phyloP scores from a whole-genome alignment of 2,329 filamentous ascomycete species.

The Tolypocladium amazonense region DNA sequence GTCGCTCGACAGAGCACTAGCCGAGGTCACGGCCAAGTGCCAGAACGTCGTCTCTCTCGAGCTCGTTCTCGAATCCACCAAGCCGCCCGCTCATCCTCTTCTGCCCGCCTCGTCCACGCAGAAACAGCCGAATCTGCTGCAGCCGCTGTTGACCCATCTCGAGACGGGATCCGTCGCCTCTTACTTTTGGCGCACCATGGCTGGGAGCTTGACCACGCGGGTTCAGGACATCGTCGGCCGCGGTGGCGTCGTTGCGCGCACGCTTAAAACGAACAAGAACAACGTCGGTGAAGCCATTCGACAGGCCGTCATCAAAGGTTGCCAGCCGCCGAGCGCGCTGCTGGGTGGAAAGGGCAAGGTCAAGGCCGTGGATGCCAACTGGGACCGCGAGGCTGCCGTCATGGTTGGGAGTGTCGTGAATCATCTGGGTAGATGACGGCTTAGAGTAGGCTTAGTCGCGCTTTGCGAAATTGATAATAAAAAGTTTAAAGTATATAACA shows the following conservation, averaged over 20 bases:
- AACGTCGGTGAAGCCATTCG: constrained; percentile 66
- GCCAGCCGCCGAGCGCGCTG: constrained; percentile 51
- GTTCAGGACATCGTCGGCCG: constrained; percentile 77
- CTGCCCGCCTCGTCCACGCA: constrained; percentile 32
- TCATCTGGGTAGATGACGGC: constrained; percentile 31
- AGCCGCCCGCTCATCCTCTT: constrained; percentile 58
- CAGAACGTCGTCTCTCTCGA: constrained; percentile 89
- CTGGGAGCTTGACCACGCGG: constrained; percentile 61
- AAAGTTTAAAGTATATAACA: not conserved
- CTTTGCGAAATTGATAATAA: not conserved
- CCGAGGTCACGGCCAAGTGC: constrained; percentile 73
- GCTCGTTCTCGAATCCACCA: constrained; percentile 58
- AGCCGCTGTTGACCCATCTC: constrained; percentile 62
- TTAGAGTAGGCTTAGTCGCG: not conserved
- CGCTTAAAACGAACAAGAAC: constrained; percentile 64
- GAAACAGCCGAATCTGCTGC: constrained; percentile 45
- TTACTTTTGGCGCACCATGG: constrained; percentile 89
- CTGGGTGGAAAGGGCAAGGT: constrained; percentile 30
- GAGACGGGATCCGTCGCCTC: constrained; percentile 81
- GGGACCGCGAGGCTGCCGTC: constrained; percentile 88
- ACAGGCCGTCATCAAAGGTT: constrained; percentile 74
- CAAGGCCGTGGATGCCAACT: constrained; percentile 41
- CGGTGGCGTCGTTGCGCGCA: constrained; percentile 75
- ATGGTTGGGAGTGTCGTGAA: constrained; percentile 80
- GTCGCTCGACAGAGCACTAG: constrained; percentile 67